These are phyloP conservation scores for Sarcocystis neurona DNA, from an alignment of 169 alveolate species.

Conservation along the genomic window DNA sequence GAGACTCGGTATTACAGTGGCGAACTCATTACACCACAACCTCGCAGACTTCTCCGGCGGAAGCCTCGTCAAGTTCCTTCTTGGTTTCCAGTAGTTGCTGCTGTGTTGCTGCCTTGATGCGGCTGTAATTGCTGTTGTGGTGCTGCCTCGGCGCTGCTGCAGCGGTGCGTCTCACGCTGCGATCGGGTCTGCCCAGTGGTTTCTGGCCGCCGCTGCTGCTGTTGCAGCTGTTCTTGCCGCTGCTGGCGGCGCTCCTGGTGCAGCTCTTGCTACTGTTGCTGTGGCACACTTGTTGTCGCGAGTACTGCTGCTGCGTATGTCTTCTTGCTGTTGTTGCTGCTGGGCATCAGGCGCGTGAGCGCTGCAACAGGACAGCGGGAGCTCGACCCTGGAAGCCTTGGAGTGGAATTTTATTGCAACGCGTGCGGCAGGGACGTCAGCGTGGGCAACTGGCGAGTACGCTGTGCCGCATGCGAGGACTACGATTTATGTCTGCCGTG, in stretches of 20 bases:
- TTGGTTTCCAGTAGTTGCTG: too few species aligned
- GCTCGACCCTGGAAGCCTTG: background rate
- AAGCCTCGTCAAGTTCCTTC: too few species aligned
- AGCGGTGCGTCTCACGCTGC: too few species aligned
- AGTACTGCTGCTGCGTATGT: background rate
- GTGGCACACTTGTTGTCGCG: background rate
- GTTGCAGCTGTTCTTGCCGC: too few species aligned
- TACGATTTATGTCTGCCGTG: conserved; percentile 84
- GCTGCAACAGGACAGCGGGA: background rate
- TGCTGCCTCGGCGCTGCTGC: too few species aligned
- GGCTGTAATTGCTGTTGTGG: too few species aligned
- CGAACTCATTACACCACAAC: too few species aligned
- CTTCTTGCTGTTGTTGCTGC: background rate
- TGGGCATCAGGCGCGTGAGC: conserved; percentile 8
- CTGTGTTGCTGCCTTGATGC: too few species aligned
- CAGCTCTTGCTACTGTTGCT: background rate
- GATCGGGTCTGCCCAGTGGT: too few species aligned
- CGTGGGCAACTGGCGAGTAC: conserved; percentile 66
- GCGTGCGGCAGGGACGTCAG: conserved; percentile 59
- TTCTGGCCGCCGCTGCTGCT: too few species aligned
- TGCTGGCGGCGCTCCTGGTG: background rate
- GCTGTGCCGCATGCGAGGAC: conserved; percentile 89
- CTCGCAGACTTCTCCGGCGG: too few species aligned
- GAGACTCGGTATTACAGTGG: too few species aligned
- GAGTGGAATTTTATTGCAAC: conserved; percentile 64